Evolutionary conservation across 2,329 filamentous ascomycete species (phyloP).

Genomic region (Xylariaceae sp.): DNA sequence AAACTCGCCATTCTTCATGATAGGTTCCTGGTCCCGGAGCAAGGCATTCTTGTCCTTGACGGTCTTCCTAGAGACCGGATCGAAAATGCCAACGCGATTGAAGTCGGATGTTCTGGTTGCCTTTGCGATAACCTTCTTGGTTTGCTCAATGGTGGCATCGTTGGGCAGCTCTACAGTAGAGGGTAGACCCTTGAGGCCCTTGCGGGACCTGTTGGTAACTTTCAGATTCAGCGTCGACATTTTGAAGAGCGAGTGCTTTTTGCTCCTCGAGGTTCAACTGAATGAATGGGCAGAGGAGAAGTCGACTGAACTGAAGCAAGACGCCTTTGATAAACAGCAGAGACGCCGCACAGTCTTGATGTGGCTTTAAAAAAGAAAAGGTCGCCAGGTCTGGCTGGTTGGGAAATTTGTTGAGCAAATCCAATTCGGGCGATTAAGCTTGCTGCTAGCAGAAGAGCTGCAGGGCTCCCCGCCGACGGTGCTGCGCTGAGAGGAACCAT

Average conservation of each 20-base stretch:
- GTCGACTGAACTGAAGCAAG: too few relatives aligned
- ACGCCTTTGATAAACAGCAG: not conserved
- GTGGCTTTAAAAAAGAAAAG: too few relatives aligned
- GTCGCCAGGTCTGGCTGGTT: not conserved
- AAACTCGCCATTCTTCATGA: slow-evolving; percentile 52
- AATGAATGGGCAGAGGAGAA: too few relatives aligned
- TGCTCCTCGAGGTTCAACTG: too few relatives aligned
- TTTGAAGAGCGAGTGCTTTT: not conserved
- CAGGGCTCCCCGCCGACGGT: too few relatives aligned
- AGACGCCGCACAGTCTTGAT: too few relatives aligned
- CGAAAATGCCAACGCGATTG: slow-evolving; percentile 60
- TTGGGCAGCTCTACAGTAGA: slow-evolving; percentile 42
- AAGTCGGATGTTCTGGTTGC: slow-evolving; percentile 48
- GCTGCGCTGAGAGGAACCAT: too few relatives aligned
- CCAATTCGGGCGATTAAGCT: too few relatives aligned
- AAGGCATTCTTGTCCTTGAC: slow-evolving; percentile 58
- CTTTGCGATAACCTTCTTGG: slow-evolving; percentile 52
- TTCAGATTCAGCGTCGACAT: slow-evolving; percentile 26
- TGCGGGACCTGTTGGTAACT: slow-evolving; percentile 24
- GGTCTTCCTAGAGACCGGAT: slow-evolving; percentile 57
- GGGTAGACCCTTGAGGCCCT: slow-evolving; percentile 48
- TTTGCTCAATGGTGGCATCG: slow-evolving; percentile 55
- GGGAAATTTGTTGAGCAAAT: not conserved
- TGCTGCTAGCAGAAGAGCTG: too few relatives aligned
- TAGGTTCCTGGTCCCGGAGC: slow-evolving; percentile 43